These are phyloP conservation scores for Micromonas pusilla DNA, from an alignment of 139 green algal species.

Conservation along the genomic window DNA sequence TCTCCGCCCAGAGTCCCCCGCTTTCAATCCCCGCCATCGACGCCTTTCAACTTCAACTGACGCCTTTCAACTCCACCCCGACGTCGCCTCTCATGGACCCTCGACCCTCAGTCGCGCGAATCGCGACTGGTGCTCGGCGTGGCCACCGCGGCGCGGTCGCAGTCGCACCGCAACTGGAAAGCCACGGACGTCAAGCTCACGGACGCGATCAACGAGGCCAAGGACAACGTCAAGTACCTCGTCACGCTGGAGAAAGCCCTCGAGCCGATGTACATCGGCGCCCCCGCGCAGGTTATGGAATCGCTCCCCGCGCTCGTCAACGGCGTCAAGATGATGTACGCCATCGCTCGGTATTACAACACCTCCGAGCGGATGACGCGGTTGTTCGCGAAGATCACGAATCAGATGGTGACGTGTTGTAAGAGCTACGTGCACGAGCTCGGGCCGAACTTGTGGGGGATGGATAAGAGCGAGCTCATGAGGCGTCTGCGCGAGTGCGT, in stretches of 20 bases:
- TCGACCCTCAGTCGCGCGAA: no score
- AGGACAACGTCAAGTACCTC: constrained; percentile 91
- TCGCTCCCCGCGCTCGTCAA: constrained; percentile 78
- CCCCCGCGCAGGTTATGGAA: constrained; percentile 57
- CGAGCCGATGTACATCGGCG: neutral
- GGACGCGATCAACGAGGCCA: constrained; percentile 74
- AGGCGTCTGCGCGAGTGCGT: constrained; percentile 48
- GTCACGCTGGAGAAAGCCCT: constrained; percentile 86
- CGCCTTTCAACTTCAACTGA: no score
- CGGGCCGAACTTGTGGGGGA: constrained; percentile 52
- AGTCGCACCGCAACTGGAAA: constrained; percentile 60
- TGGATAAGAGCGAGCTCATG: constrained; percentile 41
- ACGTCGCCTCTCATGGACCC: no score
- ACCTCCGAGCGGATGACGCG: constrained; percentile 79
- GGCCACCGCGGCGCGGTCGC: constrained; percentile 42
- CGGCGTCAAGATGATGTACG: constrained; percentile 84
- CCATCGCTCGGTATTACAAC: constrained; percentile 72
- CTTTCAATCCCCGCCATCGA: no score
- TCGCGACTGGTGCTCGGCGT: constrained; percentile 69
- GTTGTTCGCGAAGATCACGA: constrained; percentile 75
- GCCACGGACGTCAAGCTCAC: constrained; percentile 65
- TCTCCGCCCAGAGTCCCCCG: no score
- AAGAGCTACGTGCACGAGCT: constrained; percentile 57
- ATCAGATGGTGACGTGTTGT: constrained; percentile 60
- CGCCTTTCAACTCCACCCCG: no score